Evolutionary conservation across 176 grass and related monocot genomes (phyloP).

Genomic region (Themeda triandra): DNA sequence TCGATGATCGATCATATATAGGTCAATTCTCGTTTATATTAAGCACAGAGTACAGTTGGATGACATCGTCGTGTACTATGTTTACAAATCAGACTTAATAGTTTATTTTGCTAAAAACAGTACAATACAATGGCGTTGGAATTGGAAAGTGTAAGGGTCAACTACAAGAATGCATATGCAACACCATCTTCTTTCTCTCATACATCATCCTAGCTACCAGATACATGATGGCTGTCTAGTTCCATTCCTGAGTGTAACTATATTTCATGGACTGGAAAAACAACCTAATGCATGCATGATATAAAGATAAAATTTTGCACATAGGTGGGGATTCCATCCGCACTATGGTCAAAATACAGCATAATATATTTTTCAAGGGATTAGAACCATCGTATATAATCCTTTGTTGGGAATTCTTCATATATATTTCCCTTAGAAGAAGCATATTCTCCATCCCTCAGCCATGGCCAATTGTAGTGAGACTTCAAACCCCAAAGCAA

Average conservation of each 20-base stretch:
- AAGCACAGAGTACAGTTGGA: not conserved
- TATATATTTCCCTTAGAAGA: constrained; percentile 11
- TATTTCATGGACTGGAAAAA: constrained; percentile 46
- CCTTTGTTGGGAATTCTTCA: constrained; percentile 15
- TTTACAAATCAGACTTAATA: constrained; percentile 4
- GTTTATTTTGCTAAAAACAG: not conserved
- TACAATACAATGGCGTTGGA: not conserved
- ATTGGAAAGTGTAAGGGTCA: not conserved
- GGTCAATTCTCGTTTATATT: not conserved
- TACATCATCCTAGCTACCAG: not conserved
- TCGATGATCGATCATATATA: not conserved
- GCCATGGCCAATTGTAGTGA: not conserved
- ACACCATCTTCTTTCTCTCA: not conserved
- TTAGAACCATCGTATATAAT: constrained; percentile 7
- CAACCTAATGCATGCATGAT: not conserved
- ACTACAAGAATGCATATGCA: constrained; percentile 7
- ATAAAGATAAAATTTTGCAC: not conserved
- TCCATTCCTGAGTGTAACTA: constrained; percentile 11
- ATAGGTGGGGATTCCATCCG: not conserved
- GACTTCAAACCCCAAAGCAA: not conserved
- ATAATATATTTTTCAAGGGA: not conserved
- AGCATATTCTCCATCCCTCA: constrained; percentile 24
- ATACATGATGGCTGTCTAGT: not conserved
- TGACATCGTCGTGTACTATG: not conserved
- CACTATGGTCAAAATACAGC: not conserved